Evolutionary conservation across 2,329 filamentous ascomycete genomes (phyloP), one percentile per base, ranked within the genome.

Genomic region (Fusarium annulatum): DNA sequence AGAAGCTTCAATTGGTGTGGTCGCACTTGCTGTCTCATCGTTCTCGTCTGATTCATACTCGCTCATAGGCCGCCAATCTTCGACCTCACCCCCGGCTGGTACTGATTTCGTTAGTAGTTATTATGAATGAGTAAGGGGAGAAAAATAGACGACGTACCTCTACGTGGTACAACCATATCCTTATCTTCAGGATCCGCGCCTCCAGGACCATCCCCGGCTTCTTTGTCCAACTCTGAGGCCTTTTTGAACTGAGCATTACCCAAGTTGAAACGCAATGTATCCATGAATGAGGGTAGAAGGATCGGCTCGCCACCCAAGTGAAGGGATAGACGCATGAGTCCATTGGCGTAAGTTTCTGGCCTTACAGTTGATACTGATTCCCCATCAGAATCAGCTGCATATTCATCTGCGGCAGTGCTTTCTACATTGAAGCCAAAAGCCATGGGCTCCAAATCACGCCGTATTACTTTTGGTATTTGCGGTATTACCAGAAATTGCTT

Each of bases 401-500:
- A 57, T 26, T 12, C 9, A 38, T 28, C 26, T 26, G 15, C 34
- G 14, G 16, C n/a, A 11, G 36, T 14, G 7, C 16, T 10, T 23
- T 36, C 46, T 30, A 16, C 18, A n/a, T 28, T 33, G 12, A 30
- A 38, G 15, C 16, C 18, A 21, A 33, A 11, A 30, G 30, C 23
- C 14, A 16, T 26, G 7, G 60, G 42, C 11, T 21, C 48, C 23
- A 65, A n/a, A 38, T 73, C 66, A 23, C 76, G 73, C 38, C 71
- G 73, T 58, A 82, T 78, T 19, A 18, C 63, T 6, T 71, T 28
- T 7, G 83, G 83, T 18, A 82, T 72, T 52, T 61, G 67, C 3
- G 83, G 82, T 11, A 84, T 62, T n/a, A 84, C 76, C 10, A 84
- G 62, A 49, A 85, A 84, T 39, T 80, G 79, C 42, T 83, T 82